Evolutionary conservation across 2,329 filamentous ascomycete species (phyloP), one percentile per base, ranked within the genome.

Genomic region (Myriangium duriaei): DNA sequence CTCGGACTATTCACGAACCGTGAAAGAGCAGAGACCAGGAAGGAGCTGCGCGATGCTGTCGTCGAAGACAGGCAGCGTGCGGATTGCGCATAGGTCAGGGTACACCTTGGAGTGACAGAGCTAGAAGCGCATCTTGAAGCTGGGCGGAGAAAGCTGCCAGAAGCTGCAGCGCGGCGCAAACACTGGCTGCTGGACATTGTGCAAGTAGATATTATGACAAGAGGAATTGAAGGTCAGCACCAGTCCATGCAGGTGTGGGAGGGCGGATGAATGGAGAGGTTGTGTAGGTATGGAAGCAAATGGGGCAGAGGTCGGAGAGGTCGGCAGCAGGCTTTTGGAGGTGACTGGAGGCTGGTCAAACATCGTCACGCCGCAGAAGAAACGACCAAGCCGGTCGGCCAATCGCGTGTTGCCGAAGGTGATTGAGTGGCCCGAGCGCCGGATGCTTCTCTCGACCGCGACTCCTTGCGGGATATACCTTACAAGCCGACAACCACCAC

Each of bases 151-250:
- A 54, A 46, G 19, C 44, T 39, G 18, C 30, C 30, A 30, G 49
- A 43, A 43, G 49, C 45, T 21, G 56, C 55, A 40, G 55, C 43
- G 38, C 56, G 51, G 51, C 55, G 53, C 36, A 59, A 48, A 45
- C 55, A 58, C 51, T 56, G 54, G 41, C 54, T 55, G 50, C 53
- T 56, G 48, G 54, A 55, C 56, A 59, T 58, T 51, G 34, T 39
- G 34, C 28, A 28, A 9, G 11, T 15, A 26, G 37, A 29, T 21
- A 34, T 34, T 30, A 26, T 24, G 33, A 32, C 32, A 10, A 29
- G 24, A 17, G 16, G 16, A 34, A 26, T 13, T 32, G 40, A 36
- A 35, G 31, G 31, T 11, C 26, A 30, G 38, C 14, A 29, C 26
- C 7, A 21, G 34, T 33, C 10, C 16, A 26, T 14, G 37, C 41